Base-by-base conservation (phyloP, 2,329 filamentous ascomycete genomes). In the Coniella lustricola region DNA sequence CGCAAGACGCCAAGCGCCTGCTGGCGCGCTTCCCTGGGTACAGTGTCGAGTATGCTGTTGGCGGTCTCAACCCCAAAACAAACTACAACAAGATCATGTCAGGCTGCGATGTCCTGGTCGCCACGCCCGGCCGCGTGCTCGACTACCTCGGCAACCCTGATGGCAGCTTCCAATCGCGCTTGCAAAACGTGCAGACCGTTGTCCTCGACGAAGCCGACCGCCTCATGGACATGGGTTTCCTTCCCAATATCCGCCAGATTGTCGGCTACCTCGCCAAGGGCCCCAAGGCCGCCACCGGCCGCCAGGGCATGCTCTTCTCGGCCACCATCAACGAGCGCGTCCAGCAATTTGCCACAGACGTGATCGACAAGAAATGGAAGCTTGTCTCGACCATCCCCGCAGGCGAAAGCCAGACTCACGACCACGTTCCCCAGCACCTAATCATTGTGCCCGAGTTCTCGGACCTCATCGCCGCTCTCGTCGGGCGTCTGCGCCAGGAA, bases 131-230 rank as follows among this genome's bases (percentile, higher is more conserved):
- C 18, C 81, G 88, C 36, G 72, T 94, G 9, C 70, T 87, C 10
- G 88, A 94, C 62, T 87, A 93, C 59, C 71, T 94, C 40, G 79
- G 84, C 55, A 85, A 85, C 57, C 85, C 82, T 9, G 83, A 85
- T 55, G 79, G 80, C 10, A 82, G 79, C 53, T 78, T 84, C 4
- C 64, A 82, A 9, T 77, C 82, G 54, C 84, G 81, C 57, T 73
- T 94, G 46, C 74, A 79, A 41, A 69, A 74, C 33, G 66, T 94
- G 33, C 86, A 90, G 62, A 90, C 86, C 53, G 71, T 93, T 3
- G 86, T 93, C 16, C 76, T 98, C 32, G 93, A 98, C 62, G 93
- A 98, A 69, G 93, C 91, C 43, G 93, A 98, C 66, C 79, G 93
- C 51, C 71, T 98, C 21, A 74, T 98, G 10, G 93, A 98, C 67